These are phyloP conservation scores for Fusarium proliferatum DNA, from an alignment of 2,329 filamentous ascomycete species.

Conservation along the genomic window DNA sequence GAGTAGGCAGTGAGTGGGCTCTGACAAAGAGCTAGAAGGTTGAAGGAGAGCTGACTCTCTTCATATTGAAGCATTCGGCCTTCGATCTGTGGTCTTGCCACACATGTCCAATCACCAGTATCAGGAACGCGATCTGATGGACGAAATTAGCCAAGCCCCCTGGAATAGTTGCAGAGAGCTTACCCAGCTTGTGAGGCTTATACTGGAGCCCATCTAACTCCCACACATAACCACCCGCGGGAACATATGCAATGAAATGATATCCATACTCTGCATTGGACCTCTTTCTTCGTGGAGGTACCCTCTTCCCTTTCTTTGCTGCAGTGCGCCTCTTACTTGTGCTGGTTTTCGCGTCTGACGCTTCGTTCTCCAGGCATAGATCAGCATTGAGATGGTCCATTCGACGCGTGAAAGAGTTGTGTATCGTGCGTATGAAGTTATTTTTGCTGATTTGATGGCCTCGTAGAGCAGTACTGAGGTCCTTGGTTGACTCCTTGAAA, in stretches of 20 bases:
- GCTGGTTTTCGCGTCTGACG: conserved; percentile 52
- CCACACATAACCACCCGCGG: conserved; percentile 80
- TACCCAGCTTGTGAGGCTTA: conserved; percentile 65
- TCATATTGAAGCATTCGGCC: conserved; percentile 75
- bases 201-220: conserved; percentile 86
- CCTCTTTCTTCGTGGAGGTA: conserved; percentile 50
- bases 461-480: conserved; percentile 76
- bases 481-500: conserved; percentile 79
- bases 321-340: conserved; percentile 47
- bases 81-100: conserved; percentile 73
- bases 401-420: conserved; percentile 87
- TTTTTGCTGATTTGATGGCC: conserved; percentile 81
- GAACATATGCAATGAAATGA: conserved; percentile 92
- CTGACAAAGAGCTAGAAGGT: conserved; percentile 78
- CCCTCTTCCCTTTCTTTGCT: conserved; percentile 51
- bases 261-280: conserved; percentile 72
- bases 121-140: conserved; percentile 26
- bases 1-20: conserved; percentile 67
- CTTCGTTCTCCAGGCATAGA: conserved; percentile 70
- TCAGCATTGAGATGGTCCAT: conserved; percentile 82
- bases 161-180: background rate
- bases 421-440: conserved; percentile 79
- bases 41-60: conserved; percentile 77
- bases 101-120: conserved; percentile 70
- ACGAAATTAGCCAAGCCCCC: conserved; percentile 4